Conservation (phyloP, 305 asterid genomes). For the Solanum hybrid region DNA sequence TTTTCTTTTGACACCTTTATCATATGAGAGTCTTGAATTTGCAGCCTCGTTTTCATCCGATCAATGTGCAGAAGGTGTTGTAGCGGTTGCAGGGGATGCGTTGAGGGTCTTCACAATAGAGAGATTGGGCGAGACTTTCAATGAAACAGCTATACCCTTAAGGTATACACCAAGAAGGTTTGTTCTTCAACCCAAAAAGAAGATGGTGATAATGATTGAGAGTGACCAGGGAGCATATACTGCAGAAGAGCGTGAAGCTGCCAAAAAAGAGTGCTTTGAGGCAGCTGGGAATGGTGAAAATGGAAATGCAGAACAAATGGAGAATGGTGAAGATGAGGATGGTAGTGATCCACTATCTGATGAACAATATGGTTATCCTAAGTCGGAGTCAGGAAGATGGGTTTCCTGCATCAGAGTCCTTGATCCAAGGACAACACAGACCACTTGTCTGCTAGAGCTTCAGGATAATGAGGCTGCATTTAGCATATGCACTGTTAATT, state of each 20-base stretch:
- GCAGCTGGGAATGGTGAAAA: conserved; percentile 70
- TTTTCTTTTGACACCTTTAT: conserved; percentile 88
- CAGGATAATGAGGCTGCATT: conserved; percentile 97
- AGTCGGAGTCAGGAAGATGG: conserved; percentile 87
- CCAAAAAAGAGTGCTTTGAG: conserved; percentile 75
- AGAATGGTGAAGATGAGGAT: conserved; percentile 78
- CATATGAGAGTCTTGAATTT: conserved; percentile 92
- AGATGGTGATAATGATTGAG: conserved; percentile 78
- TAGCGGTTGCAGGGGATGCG: conserved; percentile 97
- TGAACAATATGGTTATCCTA: conserved; percentile 99
- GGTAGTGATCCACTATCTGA: conserved; percentile 71
- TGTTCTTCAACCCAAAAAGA: conserved; percentile 74
- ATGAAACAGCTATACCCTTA: conserved; percentile 80
- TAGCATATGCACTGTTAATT: conserved; percentile 90
- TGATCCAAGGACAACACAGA: conserved; percentile 75
- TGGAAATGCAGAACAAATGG: conserved; percentile 64
- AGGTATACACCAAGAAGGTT: conserved; percentile 97
- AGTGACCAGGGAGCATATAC: conserved; percentile 96
- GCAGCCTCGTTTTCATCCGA: conserved; percentile 98
- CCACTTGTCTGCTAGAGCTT: conserved; percentile 93
- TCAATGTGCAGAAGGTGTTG: conserved; percentile 99
- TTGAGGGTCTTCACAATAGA: conserved; percentile 91
- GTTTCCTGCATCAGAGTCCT: conserved; percentile 96
- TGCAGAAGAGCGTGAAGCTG: conserved; percentile 94
- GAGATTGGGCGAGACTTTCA: conserved; percentile 92